A percentile compares a stretch with the other conserved stretches of the same genome.
phyloP scores from a whole-genome alignment of 1,284 basidiomycete genomes.

The Caloboletus firmus region DNA sequence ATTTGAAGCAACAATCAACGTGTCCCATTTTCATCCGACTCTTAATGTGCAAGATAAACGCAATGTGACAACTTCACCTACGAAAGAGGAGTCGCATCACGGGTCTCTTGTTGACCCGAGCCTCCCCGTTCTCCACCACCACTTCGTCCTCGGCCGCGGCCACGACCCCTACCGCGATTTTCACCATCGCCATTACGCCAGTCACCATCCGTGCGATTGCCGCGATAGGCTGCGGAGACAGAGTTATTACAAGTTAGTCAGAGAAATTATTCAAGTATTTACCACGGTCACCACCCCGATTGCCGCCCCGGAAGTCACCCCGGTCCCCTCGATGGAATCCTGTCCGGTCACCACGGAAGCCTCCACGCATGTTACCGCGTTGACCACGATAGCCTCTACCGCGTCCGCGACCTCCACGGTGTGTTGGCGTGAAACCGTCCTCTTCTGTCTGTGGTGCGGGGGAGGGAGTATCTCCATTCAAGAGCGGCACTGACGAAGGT shows the following conservation, averaged over 20 bases:
- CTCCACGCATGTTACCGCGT: constrained; percentile 38
- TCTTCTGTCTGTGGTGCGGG: constrained; percentile 43
- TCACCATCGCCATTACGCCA: constrained; percentile 42
- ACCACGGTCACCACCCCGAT: constrained; percentile 45
- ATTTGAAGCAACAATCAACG: not conserved
- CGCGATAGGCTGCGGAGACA: constrained; percentile 39
- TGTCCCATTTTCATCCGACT: not conserved
- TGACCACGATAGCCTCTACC: constrained; percentile 44
- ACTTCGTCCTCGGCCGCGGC: constrained; percentile 45
- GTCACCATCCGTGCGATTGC: constrained; percentile 36
- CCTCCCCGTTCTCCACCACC: constrained; percentile 35
- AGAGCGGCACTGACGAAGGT: constrained; percentile 27
- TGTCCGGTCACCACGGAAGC: constrained; percentile 37
- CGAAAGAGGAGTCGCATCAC: constrained; percentile 17
- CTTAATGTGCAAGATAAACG: not conserved
- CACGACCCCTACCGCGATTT: constrained; percentile 43
- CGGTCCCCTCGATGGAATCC: constrained; percentile 40
- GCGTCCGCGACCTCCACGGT: constrained; percentile 43
- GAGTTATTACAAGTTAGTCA: not conserved
- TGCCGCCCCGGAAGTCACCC: constrained; percentile 39
- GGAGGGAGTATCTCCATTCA: constrained; percentile 32
- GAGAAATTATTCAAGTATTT: constrained; percentile 12
- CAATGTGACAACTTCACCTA: constrained; percentile 8
- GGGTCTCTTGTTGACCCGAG: constrained; percentile 25
- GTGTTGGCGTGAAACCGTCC: constrained; percentile 60